Conservation (phyloP, 2,329 filamentous ascomycete genomes). For the Monosporascus sp. region DNA sequence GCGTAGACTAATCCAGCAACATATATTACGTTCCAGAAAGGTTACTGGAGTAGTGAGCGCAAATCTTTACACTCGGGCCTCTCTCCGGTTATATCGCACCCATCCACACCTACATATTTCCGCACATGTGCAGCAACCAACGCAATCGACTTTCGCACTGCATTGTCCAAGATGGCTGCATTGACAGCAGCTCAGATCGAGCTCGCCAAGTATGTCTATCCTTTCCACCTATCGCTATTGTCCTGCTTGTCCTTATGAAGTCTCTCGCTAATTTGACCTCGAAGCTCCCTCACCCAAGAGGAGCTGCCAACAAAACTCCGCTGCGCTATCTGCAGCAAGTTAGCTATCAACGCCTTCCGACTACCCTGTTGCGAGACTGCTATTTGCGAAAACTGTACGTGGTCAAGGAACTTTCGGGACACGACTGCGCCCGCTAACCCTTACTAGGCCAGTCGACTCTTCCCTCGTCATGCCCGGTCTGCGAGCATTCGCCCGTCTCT, state of each 20-base stretch:
- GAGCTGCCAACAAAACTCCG: constrained; percentile 94
- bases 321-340: constrained; percentile 87
- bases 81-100: too few species aligned
- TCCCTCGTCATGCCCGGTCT: constrained; percentile 79
- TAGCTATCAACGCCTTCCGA: constrained; percentile 86
- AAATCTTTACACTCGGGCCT: neutral
- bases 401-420: constrained; percentile 4
- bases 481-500: constrained; percentile 84
- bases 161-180: constrained; percentile 22
- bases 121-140: constrained; percentile 12
- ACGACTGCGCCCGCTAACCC: constrained; percentile 7
- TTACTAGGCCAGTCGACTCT: constrained; percentile 66
- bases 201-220: constrained; percentile 46
- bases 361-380: constrained; percentile 92
- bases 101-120: constrained; percentile 1
- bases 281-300: constrained; percentile 69
- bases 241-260: constrained; percentile 1
- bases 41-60: neutral
- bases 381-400: constrained; percentile 84
- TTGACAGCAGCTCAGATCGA: constrained; percentile 49
- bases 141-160: constrained; percentile 6
- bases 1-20: neutral
- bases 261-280: constrained; percentile 9
- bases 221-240: neutral
- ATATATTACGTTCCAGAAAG: neutral